Base-by-base conservation (phyloP, 228 moss, liverwort and hornwort genomes). In the Sphagnum fallax region DNA sequence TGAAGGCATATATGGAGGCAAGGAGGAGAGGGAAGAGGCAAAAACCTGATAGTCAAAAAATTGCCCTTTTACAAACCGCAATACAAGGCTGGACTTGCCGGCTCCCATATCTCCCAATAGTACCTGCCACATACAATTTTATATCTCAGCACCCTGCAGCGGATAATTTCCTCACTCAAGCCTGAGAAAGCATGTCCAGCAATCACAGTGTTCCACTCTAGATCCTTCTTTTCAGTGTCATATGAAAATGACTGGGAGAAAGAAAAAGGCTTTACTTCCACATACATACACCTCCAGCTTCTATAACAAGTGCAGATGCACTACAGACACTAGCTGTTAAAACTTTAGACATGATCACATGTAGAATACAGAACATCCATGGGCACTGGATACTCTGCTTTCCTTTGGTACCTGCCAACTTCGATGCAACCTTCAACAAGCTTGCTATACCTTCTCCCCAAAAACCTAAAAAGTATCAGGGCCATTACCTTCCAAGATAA, bases 31-130 rank as follows among this genome's bases (percentile, higher is more conserved):
- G 16, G 64, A 4, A 18, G 52, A 49, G 50, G 7, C 47, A 8
- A 9, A 48, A 5, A 96, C 96, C 91, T 92, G 92, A 71, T 97
- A 93, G 69, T 93, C 97, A 53, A 91, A 91, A 58, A 97, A 97
- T 76, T 97, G 97, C 18, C 93, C 97, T 77, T 93, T 97, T 4
- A 89, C 93, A 70, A 97, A 98, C 47, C 97, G 97, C 48, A 98
- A 84, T 47, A 91, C 93, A 49, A 93, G 85, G 84, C 97, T 98
- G 49, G 97, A 98, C 72, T 98, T 98, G 67, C 97, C 97, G 79
- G 97, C 97, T 79, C 97, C 97, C 93, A 98, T 93, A 67, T 98
- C 97, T 61, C 97, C 97, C 48, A 98, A 88, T 64, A 98, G 66
- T 57, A 97, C 97, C 97, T 97, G 85, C 65, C 0, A 52, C 50